Base-by-base conservation (phyloP, 306 rosid species). In the Vicia faba region DNA sequence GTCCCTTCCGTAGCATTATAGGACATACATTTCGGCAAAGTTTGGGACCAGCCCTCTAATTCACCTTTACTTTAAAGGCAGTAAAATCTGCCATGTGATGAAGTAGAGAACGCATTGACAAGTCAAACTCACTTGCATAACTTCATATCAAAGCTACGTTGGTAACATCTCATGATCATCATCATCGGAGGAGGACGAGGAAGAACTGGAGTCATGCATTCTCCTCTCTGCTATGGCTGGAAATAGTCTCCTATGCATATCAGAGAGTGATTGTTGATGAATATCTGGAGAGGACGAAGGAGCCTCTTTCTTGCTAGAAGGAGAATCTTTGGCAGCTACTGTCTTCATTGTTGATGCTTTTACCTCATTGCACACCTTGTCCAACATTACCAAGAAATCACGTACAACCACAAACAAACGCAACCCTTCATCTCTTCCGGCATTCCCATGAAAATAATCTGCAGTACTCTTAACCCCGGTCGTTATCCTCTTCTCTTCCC, bases 371-470 rank as follows among this genome's bases (percentile, higher is more conserved):
- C 99, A 95, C 11, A 84, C 87, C 79, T 81, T 95, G 29, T 85
- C 91, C 63, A 95, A 61, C 67, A 90, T 85, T 46, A 80, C 35
- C 83, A 95, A 75, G 91, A 95, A 95, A 64, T 90, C 97, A 0
- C 99, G 86, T 11, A 95, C 91, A 26, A 84, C 79, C 11, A 67
- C 64, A 64, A 95, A 95, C 78, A 95, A 78, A 11, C 89, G 83
- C 67, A 90, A 20, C 44, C 99, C 99, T 85, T 95, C 99, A 13
- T 88, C 97, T 74, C 68, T 95, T 23, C 91, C 90, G 4, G 97
- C 76, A 0, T 75, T 84, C 12, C 99, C 99, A 5, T 95, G 99
- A 57, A 95, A 90, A 81, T 90, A 90, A 70, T 95, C 99, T 5
- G 81, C 93, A 0, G 97, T 76, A 49, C 78, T 82, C 80, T 82